Conservation (phyloP, 176 grass and related monocot genomes). For the Melocanna baccifera region DNA sequence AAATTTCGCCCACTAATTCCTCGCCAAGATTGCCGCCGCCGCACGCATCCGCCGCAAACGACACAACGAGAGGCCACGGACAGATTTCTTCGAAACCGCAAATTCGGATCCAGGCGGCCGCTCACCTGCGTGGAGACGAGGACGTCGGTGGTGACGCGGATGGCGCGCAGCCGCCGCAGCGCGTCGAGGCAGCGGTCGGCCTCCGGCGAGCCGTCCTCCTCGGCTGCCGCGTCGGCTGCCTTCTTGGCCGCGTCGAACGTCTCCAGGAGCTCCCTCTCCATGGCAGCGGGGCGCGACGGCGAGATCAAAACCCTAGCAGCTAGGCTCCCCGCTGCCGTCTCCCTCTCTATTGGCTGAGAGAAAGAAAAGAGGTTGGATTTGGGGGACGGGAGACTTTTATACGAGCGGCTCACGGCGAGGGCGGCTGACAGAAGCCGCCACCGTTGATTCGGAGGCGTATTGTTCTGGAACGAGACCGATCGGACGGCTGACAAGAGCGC, state of each 20-base stretch:
- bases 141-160: slow-evolving; percentile 73
- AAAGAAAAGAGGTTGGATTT: neutral
- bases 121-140: slow-evolving; percentile 89
- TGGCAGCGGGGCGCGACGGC: slow-evolving; percentile 15
- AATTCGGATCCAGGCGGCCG: neutral
- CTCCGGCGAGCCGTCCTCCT: slow-evolving; percentile 49
- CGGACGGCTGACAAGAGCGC: neutral
- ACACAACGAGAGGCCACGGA: neutral
- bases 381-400: slow-evolving; percentile 18
- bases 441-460: slow-evolving; percentile 45
- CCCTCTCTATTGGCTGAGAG: neutral
- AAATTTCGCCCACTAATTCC: neutral
- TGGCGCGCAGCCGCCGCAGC: slow-evolving; percentile 55
- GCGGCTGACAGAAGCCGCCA: neutral
- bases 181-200: slow-evolving; percentile 83
- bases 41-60: slow-evolving; percentile 12
- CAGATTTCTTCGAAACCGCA: neutral
- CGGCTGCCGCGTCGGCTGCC: slow-evolving; percentile 60
- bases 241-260: slow-evolving; percentile 88
- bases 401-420: neutral
- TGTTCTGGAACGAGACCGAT: slow-evolving; percentile 34
- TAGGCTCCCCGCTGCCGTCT: slow-evolving; percentile 23
- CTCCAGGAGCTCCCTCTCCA: slow-evolving; percentile 89
- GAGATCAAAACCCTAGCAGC: slow-evolving; percentile 60
- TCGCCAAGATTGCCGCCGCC: neutral